These are phyloP conservation scores for Zoysia matrella DNA, from an alignment of 202 grass and related monocot species.

Conservation along the genomic window DNA sequence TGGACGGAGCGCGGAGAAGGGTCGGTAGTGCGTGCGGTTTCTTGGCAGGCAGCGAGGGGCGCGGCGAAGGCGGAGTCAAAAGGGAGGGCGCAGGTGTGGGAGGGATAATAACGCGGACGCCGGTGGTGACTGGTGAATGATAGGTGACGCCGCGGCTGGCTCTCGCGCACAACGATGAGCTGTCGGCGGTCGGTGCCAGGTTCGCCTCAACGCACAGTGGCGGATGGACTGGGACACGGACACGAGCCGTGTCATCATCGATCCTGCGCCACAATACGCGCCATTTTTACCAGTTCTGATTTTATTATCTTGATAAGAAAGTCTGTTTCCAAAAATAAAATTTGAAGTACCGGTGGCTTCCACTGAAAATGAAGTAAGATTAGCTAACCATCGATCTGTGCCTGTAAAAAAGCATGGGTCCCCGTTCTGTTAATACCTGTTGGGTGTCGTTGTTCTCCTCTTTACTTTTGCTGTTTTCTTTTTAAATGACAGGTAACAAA, in stretches of 20 bases:
- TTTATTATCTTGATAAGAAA: background rate
- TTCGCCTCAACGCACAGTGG: background rate
- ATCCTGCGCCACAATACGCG: too few species aligned
- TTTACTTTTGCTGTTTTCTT: too few species aligned
- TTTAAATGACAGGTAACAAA: too few species aligned
- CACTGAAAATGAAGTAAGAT: too few species aligned
- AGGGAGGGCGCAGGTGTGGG: background rate
- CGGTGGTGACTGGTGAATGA: background rate
- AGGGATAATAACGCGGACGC: conserved; percentile 8
- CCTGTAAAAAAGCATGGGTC: too few species aligned
- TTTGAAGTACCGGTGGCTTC: background rate
- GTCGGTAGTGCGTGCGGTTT: background rate
- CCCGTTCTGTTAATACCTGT: too few species aligned
- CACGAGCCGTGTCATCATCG: background rate
- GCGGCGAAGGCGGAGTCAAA: background rate
- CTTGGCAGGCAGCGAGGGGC: conserved; percentile 4
- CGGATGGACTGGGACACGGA: too few species aligned
- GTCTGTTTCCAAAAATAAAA: background rate
- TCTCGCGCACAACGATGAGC: conserved; percentile 47
- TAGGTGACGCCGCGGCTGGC: background rate
- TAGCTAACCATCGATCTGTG: too few species aligned
- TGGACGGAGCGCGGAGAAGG: background rate
- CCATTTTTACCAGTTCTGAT: background rate
- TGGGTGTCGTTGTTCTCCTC: too few species aligned
- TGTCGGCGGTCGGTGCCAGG: conserved; percentile 44